Evolutionary conservation across 1,284 basidiomycete genomes (phyloP).

Genomic region (Ganoderma boninense): DNA sequence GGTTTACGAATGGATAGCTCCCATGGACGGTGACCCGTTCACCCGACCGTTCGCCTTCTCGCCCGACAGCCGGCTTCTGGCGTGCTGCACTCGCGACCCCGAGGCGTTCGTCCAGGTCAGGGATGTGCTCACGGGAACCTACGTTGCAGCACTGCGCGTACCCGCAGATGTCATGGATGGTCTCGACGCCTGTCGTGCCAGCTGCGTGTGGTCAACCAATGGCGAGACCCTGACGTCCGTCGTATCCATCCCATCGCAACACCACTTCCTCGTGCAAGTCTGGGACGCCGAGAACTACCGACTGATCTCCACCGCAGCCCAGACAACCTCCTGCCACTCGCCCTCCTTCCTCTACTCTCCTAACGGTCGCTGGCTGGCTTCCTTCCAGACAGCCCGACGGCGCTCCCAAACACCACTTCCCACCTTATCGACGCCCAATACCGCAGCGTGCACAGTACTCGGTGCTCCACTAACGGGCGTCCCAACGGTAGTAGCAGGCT

Average conservation of each 20-base stretch:
- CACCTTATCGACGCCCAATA: neutral
- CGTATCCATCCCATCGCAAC: conserved; percentile 5
- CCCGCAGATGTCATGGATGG: neutral
- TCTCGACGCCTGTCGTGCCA: neutral
- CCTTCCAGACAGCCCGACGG: neutral
- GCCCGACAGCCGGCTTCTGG: neutral
- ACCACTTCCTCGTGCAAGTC: neutral
- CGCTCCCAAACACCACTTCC: too few relatives aligned
- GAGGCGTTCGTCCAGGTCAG: neutral
- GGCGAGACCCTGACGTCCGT: neutral
- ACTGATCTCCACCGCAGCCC: neutral
- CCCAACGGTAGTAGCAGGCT: neutral
- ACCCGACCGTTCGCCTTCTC: neutral
- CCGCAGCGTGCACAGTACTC: neutral
- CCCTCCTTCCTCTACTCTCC: conserved; percentile 2
- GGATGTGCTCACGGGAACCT: neutral
- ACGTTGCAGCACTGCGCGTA: neutral
- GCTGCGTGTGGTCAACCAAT: neutral
- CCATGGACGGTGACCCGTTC: neutral
- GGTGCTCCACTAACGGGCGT: neutral
- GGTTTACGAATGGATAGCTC: neutral
- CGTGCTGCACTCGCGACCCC: conserved; percentile 2
- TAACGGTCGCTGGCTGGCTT: neutral
- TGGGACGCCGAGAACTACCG: conserved; percentile 1
- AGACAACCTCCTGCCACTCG: neutral